Conservation (phyloP, 2,329 filamentous ascomycete genomes). For the Lojkania enalia region DNA sequence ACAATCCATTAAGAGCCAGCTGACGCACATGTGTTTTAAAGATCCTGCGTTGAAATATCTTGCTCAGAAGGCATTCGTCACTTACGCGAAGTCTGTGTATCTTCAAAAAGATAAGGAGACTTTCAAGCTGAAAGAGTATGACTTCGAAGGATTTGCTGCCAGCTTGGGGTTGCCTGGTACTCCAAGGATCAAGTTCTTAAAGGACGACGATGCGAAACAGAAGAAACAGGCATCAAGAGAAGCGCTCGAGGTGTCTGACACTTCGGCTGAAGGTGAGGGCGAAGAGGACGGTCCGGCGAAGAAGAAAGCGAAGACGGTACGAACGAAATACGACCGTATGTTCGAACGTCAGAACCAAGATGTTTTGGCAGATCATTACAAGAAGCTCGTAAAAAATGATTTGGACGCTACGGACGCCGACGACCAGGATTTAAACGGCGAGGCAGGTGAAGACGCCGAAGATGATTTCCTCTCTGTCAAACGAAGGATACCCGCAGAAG, state of each 20-base stretch:
- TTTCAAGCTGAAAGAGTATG: constrained; percentile 81
- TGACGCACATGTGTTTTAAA: constrained; percentile 96
- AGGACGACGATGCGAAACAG: constrained; percentile 83
- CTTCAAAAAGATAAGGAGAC: constrained; percentile 90
- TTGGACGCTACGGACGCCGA: constrained; percentile 48
- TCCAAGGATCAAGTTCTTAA: constrained; percentile 90
- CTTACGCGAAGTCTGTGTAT: constrained; percentile 82
- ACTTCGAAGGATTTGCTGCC: constrained; percentile 81
- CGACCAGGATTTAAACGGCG: constrained; percentile 36
- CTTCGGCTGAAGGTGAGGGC: constrained; percentile 62
- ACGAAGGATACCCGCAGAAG: constrained; percentile 75
- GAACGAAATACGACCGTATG: constrained; percentile 97
- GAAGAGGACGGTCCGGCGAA: constrained; percentile 47
- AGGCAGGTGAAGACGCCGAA: constrained; percentile 60
- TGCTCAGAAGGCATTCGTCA: constrained; percentile 93
- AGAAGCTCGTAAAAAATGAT: constrained; percentile 71
- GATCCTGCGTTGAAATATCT: constrained; percentile 92
- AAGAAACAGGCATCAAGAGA: constrained; percentile 83
- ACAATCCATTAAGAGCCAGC: constrained; percentile 76
- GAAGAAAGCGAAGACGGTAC: constrained; percentile 65
- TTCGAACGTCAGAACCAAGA: constrained; percentile 97
- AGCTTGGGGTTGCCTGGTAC: constrained; percentile 88
- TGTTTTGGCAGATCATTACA: constrained; percentile 90
- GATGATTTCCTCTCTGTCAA: constrained; percentile 88
- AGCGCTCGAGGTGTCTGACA: constrained; percentile 61